Percentiles rank a stretch among this genome's conserved stretches.
Conservation (phyloP, 2,329 filamentous ascomycete genomes). For the Aspergillus tanneri region DNA sequence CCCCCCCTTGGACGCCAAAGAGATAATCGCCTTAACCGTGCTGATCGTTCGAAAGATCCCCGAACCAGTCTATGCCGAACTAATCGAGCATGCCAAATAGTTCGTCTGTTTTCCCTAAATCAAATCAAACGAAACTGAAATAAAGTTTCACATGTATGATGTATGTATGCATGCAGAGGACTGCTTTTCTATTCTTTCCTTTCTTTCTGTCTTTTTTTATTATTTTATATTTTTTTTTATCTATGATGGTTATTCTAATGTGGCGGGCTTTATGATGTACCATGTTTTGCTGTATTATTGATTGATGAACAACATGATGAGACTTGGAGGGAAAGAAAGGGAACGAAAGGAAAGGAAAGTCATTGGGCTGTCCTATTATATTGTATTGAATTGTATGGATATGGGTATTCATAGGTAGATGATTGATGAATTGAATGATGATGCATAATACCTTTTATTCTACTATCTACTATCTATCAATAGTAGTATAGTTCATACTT, state of each 20-base stretch:
- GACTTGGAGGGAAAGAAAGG: background rate
- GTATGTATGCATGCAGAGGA: background rate
- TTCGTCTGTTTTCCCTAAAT: background rate
- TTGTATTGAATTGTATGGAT: background rate
- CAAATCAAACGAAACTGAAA: too few species aligned
- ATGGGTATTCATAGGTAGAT: background rate
- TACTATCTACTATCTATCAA: too few species aligned
- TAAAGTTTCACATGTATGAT: background rate
- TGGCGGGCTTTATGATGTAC: background rate
- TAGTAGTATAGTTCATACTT: too few species aligned
- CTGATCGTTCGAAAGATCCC: slow-evolving; percentile 87
- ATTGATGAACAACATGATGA: background rate
- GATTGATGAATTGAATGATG: background rate
- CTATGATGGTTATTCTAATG: too few species aligned
- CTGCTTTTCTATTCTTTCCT: too few species aligned
- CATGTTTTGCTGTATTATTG: background rate
- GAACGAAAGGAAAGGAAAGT: background rate
- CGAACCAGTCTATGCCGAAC: slow-evolving; percentile 83
- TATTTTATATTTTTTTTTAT: background rate
- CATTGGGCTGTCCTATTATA: background rate
- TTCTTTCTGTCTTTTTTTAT: too few species aligned
- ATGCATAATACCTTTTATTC: background rate
- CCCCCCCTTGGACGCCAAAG: slow-evolving; percentile 76
- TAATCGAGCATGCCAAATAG: slow-evolving; percentile 74
- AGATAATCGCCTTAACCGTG: slow-evolving; percentile 81